Conservation (phyloP, 352 stramenopile genomes). For the Phytophthora capsici region DNA sequence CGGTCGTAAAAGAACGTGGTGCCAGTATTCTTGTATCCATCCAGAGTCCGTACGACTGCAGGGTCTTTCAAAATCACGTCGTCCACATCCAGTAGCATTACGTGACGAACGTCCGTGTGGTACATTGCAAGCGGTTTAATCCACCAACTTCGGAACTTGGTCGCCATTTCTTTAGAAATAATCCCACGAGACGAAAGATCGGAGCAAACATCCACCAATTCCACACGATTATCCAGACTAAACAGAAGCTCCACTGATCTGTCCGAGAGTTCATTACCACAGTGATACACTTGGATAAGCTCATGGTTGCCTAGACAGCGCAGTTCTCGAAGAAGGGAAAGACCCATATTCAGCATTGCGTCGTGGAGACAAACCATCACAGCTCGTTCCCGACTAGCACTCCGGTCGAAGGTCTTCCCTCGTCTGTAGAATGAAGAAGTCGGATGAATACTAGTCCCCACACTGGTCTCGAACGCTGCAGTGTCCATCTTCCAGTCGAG, state of each 20-base stretch:
- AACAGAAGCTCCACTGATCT: conserved; percentile 32
- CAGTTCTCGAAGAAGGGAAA: conserved; percentile 43
- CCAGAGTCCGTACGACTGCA: conserved; percentile 37
- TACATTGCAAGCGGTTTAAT: conserved; percentile 53
- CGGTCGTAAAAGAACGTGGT: conserved; percentile 75
- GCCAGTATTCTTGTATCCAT: conserved; percentile 51
- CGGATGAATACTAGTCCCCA: conserved; percentile 3
- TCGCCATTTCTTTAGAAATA: conserved; percentile 14
- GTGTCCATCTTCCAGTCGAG: conserved; percentile 27
- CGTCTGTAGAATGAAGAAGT: conserved; percentile 21
- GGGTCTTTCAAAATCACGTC: conserved; percentile 58
- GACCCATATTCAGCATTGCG: conserved; percentile 41
- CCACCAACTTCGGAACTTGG: conserved; percentile 47
- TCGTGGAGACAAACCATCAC: conserved; percentile 41
- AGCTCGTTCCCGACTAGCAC: conserved; percentile 19
- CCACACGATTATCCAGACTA: conserved; percentile 32
- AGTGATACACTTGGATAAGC: conserved; percentile 40
- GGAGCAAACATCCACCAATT: conserved; percentile 49
- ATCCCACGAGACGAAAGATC: conserved; percentile 28
- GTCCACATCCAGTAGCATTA: conserved; percentile 57
- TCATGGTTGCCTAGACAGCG: conserved; percentile 30
- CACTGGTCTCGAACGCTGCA: conserved; percentile 19
- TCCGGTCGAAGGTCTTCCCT: conserved; percentile 20
- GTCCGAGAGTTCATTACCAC: conserved; percentile 44
- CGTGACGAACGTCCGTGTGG: conserved; percentile 43